These are phyloP conservation scores for Eucalyptus marginata DNA, from an alignment of 345 rosid genomes.

Conservation along the genomic window DNA sequence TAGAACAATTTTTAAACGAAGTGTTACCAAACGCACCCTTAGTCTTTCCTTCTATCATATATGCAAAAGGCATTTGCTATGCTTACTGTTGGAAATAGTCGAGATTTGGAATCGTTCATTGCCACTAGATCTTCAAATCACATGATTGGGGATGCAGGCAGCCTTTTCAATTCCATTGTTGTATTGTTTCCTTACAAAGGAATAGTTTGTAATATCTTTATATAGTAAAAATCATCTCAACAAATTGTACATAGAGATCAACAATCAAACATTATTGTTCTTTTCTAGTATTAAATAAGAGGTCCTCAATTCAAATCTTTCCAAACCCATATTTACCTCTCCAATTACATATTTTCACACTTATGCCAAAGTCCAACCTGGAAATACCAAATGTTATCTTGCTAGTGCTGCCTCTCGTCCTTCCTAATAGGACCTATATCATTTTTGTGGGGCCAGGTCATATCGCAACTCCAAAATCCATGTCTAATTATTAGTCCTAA, in stretches of 20 bases:
- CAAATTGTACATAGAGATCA: background rate
- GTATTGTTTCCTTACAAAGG: no score
- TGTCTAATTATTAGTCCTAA: background rate
- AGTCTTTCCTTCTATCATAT: background rate
- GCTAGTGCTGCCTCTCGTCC: background rate
- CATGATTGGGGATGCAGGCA: background rate
- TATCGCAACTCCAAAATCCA: no score
- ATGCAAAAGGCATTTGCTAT: background rate
- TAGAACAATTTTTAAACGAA: no score
- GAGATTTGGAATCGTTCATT: rapidly evolving
- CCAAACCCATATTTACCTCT: no score
- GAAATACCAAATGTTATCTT: background rate
- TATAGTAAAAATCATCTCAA: background rate
- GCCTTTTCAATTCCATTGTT: background rate
- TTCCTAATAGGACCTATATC: background rate
- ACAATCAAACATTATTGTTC: background rate
- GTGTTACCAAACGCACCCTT: no score
- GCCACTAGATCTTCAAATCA: background rate
- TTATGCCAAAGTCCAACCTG: background rate
- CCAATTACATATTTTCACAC: background rate
- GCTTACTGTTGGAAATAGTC: background rate
- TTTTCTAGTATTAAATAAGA: no score
- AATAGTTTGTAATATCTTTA: background rate
- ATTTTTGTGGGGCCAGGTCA: background rate
- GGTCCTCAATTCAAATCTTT: no score